Evolutionary conservation across 495 filamentous ascomycete species (phyloP).

Genomic region (Echria macrotheca): DNA sequence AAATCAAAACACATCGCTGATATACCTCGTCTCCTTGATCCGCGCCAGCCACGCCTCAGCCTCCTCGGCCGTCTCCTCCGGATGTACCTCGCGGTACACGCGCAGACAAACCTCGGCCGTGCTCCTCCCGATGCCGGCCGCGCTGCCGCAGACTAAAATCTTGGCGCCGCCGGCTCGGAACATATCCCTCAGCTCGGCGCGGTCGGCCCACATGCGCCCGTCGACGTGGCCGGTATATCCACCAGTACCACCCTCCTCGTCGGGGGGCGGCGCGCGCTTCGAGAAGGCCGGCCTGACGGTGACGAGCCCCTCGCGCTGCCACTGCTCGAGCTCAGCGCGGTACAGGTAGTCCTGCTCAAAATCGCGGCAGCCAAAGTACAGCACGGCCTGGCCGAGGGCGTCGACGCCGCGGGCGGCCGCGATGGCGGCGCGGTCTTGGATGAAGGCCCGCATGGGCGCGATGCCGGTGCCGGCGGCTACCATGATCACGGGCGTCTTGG

Average conservation of each 20-base stretch:
- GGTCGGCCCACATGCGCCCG: slow-evolving; percentile 52
- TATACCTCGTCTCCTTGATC: slow-evolving; percentile 53
- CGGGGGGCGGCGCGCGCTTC: slow-evolving; percentile 14
- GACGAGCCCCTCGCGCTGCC: slow-evolving; percentile 49
- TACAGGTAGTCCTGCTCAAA: slow-evolving; percentile 51
- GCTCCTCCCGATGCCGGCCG: slow-evolving; percentile 43
- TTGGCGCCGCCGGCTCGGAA: slow-evolving; percentile 50
- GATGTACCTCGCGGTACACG: slow-evolving; percentile 44
- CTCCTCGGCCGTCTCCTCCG: slow-evolving; percentile 33
- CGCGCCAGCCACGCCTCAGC: slow-evolving; percentile 46
- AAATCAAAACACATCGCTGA: slow-evolving; percentile 57
- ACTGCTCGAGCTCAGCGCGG: slow-evolving; percentile 45
- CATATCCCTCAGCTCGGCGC: slow-evolving; percentile 40
- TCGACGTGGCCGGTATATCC: slow-evolving; percentile 47
- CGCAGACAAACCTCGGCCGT: slow-evolving; percentile 36
- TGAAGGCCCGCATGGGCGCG: slow-evolving; percentile 60
- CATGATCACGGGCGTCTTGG: slow-evolving; percentile 56
- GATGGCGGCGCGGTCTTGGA: slow-evolving; percentile 54
- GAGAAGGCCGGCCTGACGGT: slow-evolving; percentile 31
- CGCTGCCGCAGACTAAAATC: slow-evolving; percentile 57
- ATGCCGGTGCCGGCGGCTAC: slow-evolving; percentile 48
- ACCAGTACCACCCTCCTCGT: slow-evolving; percentile 20
- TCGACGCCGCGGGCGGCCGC: slow-evolving; percentile 28
- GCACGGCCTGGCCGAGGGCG: slow-evolving; percentile 34
- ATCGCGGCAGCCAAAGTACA: slow-evolving; percentile 55